Base-by-base conservation (phyloP, 805 yeast species). In the Ascoidea tarda region DNA sequence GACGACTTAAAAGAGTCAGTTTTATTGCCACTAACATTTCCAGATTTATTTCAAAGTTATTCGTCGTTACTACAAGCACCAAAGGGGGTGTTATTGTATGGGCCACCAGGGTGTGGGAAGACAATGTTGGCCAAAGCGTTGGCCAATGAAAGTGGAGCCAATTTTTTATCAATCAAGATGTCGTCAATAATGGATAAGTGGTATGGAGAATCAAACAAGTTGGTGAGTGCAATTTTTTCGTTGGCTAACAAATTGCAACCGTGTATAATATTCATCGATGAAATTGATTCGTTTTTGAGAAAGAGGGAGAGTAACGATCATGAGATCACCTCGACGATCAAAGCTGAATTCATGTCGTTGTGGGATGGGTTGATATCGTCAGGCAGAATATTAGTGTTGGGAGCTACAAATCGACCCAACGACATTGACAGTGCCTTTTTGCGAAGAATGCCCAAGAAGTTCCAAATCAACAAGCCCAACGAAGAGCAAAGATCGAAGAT, bases 21-120 rank as follows among this genome's bases (percentile, higher is more conserved):
- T 6, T 77, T 93, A 47, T 82, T 87, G 59, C 99, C 99, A 1
- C 71, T 93, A 53, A 83, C 86, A 16, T 71, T 54, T 59, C 96
- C 96, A 0, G 87, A 79, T 50, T 67, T 88, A 46, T 89, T 85
- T 63, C 70, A 78, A 10, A 81, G 78, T 51, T 86, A 84, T 58
- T 80, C 87, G 51, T 57, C 68, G 21, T 72, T 91, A 51, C 70
- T 91, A 32, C 87, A 85, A 62, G 91, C 96, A 1, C 99, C 99
- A 1, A 89, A 87, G 62, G 99, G 99, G 46, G 97, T 91, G 2
- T 69, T 91, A 44, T 73, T 90, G 50, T 82, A 87, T 63, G 98
- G 98, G 0, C 97, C 98, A 3, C 98, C 98, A 0, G 98, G 98
- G 0, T 91, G 97, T 66, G 98, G 98, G 52, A 91, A 91, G 68